These are phyloP conservation scores for Pugionium dolabratum DNA, from an alignment of 345 rosid species.

Conservation along the genomic window DNA sequence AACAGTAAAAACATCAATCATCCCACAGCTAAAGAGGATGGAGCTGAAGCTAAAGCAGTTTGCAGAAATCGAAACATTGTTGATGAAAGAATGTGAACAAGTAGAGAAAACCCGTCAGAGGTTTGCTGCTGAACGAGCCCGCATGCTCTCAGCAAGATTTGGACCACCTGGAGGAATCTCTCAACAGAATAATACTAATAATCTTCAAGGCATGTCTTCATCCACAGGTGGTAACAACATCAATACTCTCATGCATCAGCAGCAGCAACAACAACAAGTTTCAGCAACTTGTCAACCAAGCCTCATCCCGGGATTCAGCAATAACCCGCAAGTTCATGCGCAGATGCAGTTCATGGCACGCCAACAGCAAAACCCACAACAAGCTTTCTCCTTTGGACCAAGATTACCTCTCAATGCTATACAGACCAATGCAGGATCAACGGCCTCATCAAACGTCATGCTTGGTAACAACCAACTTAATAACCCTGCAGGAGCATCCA, in stretches of 20 bases:
- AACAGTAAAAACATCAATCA: neutral
- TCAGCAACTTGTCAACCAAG: slow-evolving; percentile 65
- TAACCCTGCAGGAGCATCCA: slow-evolving; percentile 26
- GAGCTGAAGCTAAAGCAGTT: slow-evolving; percentile 98
- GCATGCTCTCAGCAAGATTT: slow-evolving; percentile 59
- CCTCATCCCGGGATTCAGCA: slow-evolving; percentile 57
- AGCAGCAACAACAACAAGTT: slow-evolving; percentile 56
- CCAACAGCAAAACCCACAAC: slow-evolving; percentile 44
- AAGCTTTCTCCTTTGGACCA: slow-evolving; percentile 68
- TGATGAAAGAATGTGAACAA: slow-evolving; percentile 97
- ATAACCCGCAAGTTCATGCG: slow-evolving; percentile 61
- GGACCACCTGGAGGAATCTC: slow-evolving; percentile 53
- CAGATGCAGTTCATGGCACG: slow-evolving; percentile 84
- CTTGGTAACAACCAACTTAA: slow-evolving; percentile 55
- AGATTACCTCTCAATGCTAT: slow-evolving; percentile 72
- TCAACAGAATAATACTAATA: slow-evolving; percentile 51
- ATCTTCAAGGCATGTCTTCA: slow-evolving; percentile 53
- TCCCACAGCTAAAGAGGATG: slow-evolving; percentile 78
- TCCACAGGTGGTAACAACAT: slow-evolving; percentile 55
- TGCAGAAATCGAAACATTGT: slow-evolving; percentile 90
- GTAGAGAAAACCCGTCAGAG: slow-evolving; percentile 92
- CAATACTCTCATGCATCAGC: slow-evolving; percentile 49
- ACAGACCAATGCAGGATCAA: slow-evolving; percentile 59
- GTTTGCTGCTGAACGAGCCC: slow-evolving; percentile 70
- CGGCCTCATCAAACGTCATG: slow-evolving; percentile 57